A percentile compares a stretch with the other conserved stretches of the same genome.
These are phyloP conservation scores for Podosphaera fusca DNA, from an alignment of 2,329 filamentous ascomycete genomes.

Conservation along the genomic window DNA sequence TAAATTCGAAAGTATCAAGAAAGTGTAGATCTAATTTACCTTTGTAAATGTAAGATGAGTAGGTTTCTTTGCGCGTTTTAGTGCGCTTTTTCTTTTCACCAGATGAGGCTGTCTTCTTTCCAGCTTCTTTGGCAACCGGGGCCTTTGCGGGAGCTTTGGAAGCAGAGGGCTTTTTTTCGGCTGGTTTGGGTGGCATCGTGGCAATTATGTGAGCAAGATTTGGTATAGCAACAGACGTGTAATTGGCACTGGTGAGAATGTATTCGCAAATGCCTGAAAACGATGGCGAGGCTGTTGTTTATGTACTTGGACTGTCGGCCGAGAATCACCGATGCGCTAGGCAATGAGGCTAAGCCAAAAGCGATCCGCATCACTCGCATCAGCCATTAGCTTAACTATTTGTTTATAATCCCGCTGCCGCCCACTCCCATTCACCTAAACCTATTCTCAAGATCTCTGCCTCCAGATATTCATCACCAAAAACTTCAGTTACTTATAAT, in stretches of 20 bases:
- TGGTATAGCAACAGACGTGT: no score
- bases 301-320: not conserved
- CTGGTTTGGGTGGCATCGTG: conserved; percentile 89
- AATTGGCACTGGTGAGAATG: no score
- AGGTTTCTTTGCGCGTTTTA: conserved; percentile 99
- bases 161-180: conserved; percentile 93
- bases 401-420: not conserved
- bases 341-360: not conserved
- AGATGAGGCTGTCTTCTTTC: conserved; percentile 94
- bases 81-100: conserved; percentile 99
- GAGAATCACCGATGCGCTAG: conserved; percentile 1
- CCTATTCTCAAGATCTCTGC: conserved; percentile 3
- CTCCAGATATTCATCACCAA: conserved; percentile 2
- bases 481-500: conserved; percentile 3
- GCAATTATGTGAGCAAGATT: conserved; percentile 4
- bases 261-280: no score
- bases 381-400: not conserved
- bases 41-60: conserved; percentile 99
- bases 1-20: conserved; percentile 7
- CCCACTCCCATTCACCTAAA: not conserved
- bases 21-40: conserved; percentile 31
- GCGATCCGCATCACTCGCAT: conserved; percentile 1
- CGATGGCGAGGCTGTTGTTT: not conserved
- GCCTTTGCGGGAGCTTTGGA: conserved; percentile 75
- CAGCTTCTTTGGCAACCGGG: conserved; percentile 75